Evolutionary conservation across 345 rosid species (phyloP).

Genomic region (Sapria himalayana): DNA sequence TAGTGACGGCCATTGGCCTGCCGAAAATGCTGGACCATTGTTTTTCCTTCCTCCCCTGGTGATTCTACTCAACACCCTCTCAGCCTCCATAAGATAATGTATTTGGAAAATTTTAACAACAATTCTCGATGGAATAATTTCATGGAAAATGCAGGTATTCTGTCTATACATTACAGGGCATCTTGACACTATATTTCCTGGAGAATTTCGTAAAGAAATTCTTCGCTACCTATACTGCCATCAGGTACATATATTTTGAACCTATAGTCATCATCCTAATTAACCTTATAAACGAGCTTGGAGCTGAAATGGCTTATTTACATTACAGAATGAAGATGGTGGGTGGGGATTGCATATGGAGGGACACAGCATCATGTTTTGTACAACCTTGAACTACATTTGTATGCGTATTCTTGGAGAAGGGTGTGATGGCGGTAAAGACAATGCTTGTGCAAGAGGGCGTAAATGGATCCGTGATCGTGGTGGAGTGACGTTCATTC

Average conservation of each 20-base stretch:
- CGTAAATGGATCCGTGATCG: conserved; percentile 30
- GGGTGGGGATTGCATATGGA: conserved; percentile 42
- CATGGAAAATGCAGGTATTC: conserved; percentile 9
- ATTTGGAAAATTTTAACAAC: background rate
- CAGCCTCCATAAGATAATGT: too few species aligned
- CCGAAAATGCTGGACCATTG: conserved; percentile 21
- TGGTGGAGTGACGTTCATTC: conserved; percentile 20
- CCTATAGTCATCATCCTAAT: too few species aligned
- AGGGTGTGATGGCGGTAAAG: conserved; percentile 23
- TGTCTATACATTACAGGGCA: conserved; percentile 20
- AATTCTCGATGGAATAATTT: too few species aligned
- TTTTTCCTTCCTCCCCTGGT: conserved; percentile 17
- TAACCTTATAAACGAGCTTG: too few species aligned
- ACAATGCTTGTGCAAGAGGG: conserved; percentile 21
- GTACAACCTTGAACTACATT: conserved; percentile 24
- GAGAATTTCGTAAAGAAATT: conserved; percentile 15
- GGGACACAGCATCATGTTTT: conserved; percentile 35
- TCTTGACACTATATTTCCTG: conserved; percentile 13
- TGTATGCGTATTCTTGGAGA: conserved; percentile 31
- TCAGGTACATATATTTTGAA: too few species aligned
- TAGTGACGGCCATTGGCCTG: conserved; percentile 23
- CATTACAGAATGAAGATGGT: conserved; percentile 27
- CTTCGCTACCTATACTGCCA: conserved; percentile 18
- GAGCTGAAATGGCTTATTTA: background rate
- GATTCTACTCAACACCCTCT: background rate